Evolutionary conservation across 768 basidiomycete species (phyloP).

Genomic region (Amanita pallidorosea): DNA sequence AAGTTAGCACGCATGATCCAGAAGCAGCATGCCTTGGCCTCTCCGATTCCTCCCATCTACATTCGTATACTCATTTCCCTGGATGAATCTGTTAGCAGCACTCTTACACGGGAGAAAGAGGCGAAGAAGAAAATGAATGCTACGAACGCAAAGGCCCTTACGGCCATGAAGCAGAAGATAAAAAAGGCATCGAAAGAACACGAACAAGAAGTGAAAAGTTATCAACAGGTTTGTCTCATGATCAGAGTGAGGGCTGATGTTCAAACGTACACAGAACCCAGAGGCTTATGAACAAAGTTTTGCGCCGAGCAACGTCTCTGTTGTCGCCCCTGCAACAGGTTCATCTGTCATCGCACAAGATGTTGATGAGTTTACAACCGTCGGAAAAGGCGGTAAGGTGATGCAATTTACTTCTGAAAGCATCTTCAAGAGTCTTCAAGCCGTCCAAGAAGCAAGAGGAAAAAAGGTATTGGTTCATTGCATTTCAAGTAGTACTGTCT

Average conservation of each 20-base stretch:
- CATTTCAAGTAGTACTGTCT: background rate
- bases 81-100: slow-evolving; percentile 63
- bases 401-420: slow-evolving; percentile 74
- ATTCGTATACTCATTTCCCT: slow-evolving; percentile 64
- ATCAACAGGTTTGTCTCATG: slow-evolving; percentile 50
- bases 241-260: background rate
- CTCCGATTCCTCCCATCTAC: slow-evolving; percentile 80
- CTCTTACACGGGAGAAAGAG: slow-evolving; percentile 79
- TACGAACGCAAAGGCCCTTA: slow-evolving; percentile 85
- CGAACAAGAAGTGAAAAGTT: slow-evolving; percentile 70
- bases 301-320: slow-evolving; percentile 27
- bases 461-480: slow-evolving; percentile 63
- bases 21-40: slow-evolving; percentile 74
- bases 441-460: slow-evolving; percentile 88
- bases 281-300: slow-evolving; percentile 81
- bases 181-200: slow-evolving; percentile 87
- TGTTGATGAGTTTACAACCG: slow-evolving; percentile 75
- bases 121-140: slow-evolving; percentile 97
- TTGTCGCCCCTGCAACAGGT: slow-evolving; percentile 25
- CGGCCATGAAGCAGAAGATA: slow-evolving; percentile 96
- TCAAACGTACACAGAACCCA: slow-evolving; percentile 50
- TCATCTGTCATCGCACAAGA: slow-evolving; percentile 31
- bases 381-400: slow-evolving; percentile 82
- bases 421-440: slow-evolving; percentile 87
- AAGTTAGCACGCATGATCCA: slow-evolving; percentile 87